Conservation (phyloP, 805 yeast species). For the Wickerhamiella lipophila region DNA sequence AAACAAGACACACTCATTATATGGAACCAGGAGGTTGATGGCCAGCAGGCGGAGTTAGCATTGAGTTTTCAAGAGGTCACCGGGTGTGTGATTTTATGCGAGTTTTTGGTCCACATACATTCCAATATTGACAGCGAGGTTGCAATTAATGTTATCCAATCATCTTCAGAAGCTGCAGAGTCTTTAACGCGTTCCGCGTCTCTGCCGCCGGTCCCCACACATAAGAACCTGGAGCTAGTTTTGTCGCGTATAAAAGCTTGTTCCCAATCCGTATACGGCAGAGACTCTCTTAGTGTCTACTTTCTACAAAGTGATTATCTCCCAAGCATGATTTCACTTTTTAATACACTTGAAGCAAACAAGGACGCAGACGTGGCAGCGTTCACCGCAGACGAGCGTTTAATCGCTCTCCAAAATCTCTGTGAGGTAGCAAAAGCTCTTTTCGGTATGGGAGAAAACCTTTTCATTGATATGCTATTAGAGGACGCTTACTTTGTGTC, state of each 20-base stretch:
- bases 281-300: slow-evolving; percentile 45
- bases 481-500: slow-evolving; percentile 43
- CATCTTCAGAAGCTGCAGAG: slow-evolving; percentile 48
- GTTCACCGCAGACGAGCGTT: slow-evolving; percentile 25
- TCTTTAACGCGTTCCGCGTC: slow-evolving; percentile 67
- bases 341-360: slow-evolving; percentile 42
- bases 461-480: slow-evolving; percentile 45
- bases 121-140: slow-evolving; percentile 49
- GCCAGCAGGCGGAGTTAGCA: slow-evolving; percentile 55
- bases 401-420: slow-evolving; percentile 48
- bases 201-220: slow-evolving; percentile 48
- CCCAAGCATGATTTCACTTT: slow-evolving; percentile 37
- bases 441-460: slow-evolving; percentile 56
- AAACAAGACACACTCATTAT: slow-evolving; percentile 88
- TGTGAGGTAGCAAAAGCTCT: slow-evolving; percentile 61
- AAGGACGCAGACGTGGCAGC: neutral
- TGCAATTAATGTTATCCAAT: slow-evolving; percentile 29
- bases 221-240: slow-evolving; percentile 40
- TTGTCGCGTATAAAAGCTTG: slow-evolving; percentile 48
- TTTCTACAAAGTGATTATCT: slow-evolving; percentile 46
- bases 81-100: slow-evolving; percentile 77
- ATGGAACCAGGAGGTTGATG: slow-evolving; percentile 57
- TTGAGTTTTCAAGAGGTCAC: slow-evolving; percentile 82
- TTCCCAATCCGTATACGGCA: slow-evolving; percentile 48
- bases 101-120: slow-evolving; percentile 60